A percentile compares a stretch with the other conserved stretches of the same genome.
phyloP scores from a whole-genome alignment of 495 filamentous ascomycete genomes.

The Penicillium cosmopolitanum region DNA sequence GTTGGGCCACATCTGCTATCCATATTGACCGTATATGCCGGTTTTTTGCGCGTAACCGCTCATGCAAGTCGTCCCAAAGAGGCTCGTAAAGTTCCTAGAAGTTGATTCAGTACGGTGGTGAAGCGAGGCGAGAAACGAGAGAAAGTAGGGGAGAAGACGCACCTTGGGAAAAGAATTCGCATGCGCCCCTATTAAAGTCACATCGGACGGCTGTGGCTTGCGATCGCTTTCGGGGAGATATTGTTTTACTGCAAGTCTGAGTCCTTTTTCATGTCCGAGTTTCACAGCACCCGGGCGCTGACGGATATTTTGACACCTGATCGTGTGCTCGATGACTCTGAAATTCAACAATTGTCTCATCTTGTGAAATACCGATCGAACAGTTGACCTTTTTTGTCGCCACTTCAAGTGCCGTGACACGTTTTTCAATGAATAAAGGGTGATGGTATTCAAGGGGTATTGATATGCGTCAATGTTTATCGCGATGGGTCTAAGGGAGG shows the following conservation, averaged over 20 bases:
- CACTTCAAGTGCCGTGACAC: no score
- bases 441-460: no score
- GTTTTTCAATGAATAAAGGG: no score
- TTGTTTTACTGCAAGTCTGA: slow-evolving; percentile 61
- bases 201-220: slow-evolving; percentile 56
- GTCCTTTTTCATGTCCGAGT: background rate
- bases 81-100: slow-evolving; percentile 79
- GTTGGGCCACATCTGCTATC: slow-evolving; percentile 69
- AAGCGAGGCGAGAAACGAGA: background rate
- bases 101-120: background rate
- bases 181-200: slow-evolving; percentile 54
- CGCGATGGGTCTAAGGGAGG: background rate
- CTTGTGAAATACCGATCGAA: background rate
- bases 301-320: background rate
- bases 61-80: slow-evolving; percentile 67
- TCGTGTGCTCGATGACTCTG: background rate
- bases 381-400: no score
- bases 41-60: slow-evolving; percentile 47
- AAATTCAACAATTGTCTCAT: background rate
- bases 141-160: background rate
- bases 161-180: slow-evolving; percentile 15
- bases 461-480: background rate
- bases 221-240: slow-evolving; percentile 63
- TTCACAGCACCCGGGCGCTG: background rate
- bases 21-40: slow-evolving; percentile 62